Conservation (phyloP, 177 flowering plant species). For the Vitis hybrid region DNA sequence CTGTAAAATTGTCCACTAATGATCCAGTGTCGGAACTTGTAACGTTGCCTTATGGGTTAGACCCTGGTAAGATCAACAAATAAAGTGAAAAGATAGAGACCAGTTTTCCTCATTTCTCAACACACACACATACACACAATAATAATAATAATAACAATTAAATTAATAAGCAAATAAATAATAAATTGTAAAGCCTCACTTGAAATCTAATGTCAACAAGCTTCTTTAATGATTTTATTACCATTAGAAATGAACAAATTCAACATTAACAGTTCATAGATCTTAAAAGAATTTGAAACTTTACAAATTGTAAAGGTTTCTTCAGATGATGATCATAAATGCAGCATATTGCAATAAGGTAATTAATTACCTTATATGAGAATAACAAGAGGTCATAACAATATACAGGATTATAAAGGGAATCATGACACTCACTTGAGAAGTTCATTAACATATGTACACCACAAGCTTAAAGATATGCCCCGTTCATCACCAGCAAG, state of each 20-base stretch:
- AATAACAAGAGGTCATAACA: background rate
- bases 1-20: too few relatives aligned
- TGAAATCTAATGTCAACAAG: too few relatives aligned
- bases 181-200: too few relatives aligned
- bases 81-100: too few relatives aligned
- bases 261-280: background rate
- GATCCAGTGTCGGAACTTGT: too few relatives aligned
- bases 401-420: background rate
- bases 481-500: conserved; percentile 78
- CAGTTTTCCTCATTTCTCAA: too few relatives aligned
- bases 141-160: too few relatives aligned
- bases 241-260: background rate
- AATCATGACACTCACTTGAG: conserved; percentile 52
- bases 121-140: too few relatives aligned
- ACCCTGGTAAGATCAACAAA: too few relatives aligned
- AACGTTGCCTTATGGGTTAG: too few relatives aligned
- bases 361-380: background rate
- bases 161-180: too few relatives aligned
- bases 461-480: conserved; percentile 69
- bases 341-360: background rate
- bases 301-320: background rate
- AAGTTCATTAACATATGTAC: conserved; percentile 69
- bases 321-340: background rate
- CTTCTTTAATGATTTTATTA: background rate
- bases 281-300: background rate